Evolutionary conservation across 441 rosid genomes (phyloP).

Genomic region (Hura crepitans): DNA sequence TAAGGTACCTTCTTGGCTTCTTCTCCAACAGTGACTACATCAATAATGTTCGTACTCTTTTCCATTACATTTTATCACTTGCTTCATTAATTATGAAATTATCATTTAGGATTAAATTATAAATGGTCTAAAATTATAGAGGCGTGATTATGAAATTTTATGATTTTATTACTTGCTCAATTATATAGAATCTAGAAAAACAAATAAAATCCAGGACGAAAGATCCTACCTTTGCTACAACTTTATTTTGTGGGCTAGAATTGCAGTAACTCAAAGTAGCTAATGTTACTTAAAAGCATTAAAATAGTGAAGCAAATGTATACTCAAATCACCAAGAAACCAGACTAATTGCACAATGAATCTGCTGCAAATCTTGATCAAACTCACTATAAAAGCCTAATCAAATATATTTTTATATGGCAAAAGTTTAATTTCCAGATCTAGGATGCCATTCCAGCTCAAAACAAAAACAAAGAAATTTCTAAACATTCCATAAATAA

Average conservation of each 20-base stretch:
- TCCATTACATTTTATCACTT: too few relatives aligned
- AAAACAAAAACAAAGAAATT: not conserved
- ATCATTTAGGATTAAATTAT: too few relatives aligned
- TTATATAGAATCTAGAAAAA: too few relatives aligned
- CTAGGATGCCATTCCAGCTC: not conserved
- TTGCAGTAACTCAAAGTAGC: not conserved
- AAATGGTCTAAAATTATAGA: too few relatives aligned
- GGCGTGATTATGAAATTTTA: too few relatives aligned
- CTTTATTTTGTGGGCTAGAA: not conserved
- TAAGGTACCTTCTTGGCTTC: not conserved
- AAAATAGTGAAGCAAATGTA: not conserved
- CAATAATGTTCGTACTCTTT: too few relatives aligned
- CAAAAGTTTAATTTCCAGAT: constrained; percentile 6
- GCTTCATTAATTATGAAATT: too few relatives aligned
- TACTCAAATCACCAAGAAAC: not conserved
- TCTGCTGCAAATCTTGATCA: not conserved
- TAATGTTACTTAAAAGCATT: not conserved
- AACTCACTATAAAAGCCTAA: not conserved
- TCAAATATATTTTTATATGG: too few relatives aligned
- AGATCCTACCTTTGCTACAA: not conserved
- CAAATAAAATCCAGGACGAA: too few relatives aligned
- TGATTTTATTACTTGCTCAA: too few relatives aligned
- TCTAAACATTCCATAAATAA: not conserved
- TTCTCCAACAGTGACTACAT: too few relatives aligned
- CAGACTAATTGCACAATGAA: too few relatives aligned